Evolutionary conservation across 2,329 filamentous ascomycete genomes (phyloP), one percentile per base, ranked within the genome.

Genomic region (Penicillium sp.): DNA sequence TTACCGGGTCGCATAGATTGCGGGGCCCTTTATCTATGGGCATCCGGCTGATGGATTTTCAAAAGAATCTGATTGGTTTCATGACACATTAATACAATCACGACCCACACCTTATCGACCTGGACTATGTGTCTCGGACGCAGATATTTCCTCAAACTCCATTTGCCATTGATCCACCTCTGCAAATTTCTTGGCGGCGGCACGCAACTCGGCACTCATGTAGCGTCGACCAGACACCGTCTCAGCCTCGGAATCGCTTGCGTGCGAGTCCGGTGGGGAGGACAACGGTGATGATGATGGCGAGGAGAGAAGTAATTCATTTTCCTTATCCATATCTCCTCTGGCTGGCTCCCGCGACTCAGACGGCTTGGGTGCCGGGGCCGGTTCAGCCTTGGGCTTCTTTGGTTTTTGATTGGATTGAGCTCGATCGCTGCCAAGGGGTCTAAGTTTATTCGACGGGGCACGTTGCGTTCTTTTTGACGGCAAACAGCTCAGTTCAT

Each of bases 81-180:
- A 55, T 55, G 37, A 53, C 29, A 48, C 35, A 41, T 53, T n/a
- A 24, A 22, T 33, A 33, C 37, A 41, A 54, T 46, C 46, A 45
- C 33, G 3, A 24, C 29, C 9, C 7, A 19, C 16, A 35, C 2
- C 39, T 53, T 24, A 58, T 31, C 52, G 47, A 5, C 21, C 59
- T 24, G 61, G 53, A 56, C 65, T 69, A 52, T 69, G 62, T 33
- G 61, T 66, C 41, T 63, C 68, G 21, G 65, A 63, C 16, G 53
- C 58, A 48, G 65, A 63, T 3, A 77, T 71, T 52, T 78, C 75
- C 58, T 78, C 75, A 67, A 76, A 78, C 27, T 77, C 75, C 70
- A 78, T 75, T 55, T 74, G 48, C 75, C 75, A 78, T 58, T 70
- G 61, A 59, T 77, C 75, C 44, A 78, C 65, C 57, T 77, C 75